Conservation (phyloP, 306 rosid genomes). For the Lotus japonicus region DNA sequence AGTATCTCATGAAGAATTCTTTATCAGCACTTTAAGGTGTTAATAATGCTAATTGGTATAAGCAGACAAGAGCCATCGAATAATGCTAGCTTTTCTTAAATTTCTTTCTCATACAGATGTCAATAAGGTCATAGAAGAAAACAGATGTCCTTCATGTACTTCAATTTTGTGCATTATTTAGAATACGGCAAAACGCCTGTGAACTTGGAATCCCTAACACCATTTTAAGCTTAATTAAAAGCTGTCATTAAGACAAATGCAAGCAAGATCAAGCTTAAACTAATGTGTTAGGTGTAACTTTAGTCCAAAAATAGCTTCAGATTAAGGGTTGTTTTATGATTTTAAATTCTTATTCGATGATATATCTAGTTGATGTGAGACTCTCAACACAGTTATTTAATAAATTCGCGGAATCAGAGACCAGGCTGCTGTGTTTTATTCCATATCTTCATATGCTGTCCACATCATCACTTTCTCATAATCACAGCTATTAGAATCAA, state of each 20-base stretch:
- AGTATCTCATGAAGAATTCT: not conserved
- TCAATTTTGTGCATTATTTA: not conserved
- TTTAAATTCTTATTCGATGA: too few species aligned
- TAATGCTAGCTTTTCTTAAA: too few species aligned
- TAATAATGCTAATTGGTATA: not conserved
- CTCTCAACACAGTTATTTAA: too few species aligned
- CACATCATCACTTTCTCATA: not conserved
- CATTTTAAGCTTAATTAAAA: not conserved
- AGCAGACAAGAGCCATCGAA: not conserved
- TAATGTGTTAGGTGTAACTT: too few species aligned
- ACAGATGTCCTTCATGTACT: not conserved
- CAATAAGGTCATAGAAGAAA: too few species aligned
- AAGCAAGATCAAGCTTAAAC: not conserved
- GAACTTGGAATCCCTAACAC: conserved; percentile 11
- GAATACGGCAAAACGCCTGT: conserved; percentile 4
- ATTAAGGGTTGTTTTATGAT: too few species aligned
- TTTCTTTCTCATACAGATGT: too few species aligned
- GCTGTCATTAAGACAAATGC: not conserved
- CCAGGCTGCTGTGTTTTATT: conserved; percentile 19
- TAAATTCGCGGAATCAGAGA: conserved; percentile 1
- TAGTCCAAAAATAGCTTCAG: too few species aligned
- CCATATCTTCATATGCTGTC: conserved; percentile 20
- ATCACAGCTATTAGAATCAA: not conserved
- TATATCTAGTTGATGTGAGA: too few species aligned
- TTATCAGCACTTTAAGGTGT: not conserved